Base-by-base conservation (phyloP, 2,329 filamentous ascomycete genomes). In the Pleomassaria siparia region DNA sequence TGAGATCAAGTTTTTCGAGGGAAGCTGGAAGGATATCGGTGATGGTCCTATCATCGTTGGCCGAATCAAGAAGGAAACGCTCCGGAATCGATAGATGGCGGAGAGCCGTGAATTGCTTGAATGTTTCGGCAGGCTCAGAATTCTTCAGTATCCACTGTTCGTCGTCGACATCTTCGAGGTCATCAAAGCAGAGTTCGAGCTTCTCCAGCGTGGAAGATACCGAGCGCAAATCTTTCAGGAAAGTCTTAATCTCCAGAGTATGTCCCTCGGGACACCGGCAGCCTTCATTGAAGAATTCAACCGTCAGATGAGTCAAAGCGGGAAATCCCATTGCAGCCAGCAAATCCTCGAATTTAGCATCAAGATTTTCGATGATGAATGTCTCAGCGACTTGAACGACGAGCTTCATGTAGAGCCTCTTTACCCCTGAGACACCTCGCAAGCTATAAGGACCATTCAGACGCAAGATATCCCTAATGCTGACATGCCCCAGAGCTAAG, bases 371-470 rank as follows among this genome's bases (percentile, higher is more conserved):
- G 10, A 54, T 43, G n/a, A 21, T 30, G 1, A 33, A 24, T n/a
- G 41, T 15, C n/a, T 63, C 59, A 5, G 54, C 49, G n/a, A 62
- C 53, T 12, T 56, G 53, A 9, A 60, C 46, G 0, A 56, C 55
- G 8, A 54, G 39, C 10, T 52, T 53, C 20, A 62, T 8, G 2
- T 41, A 33, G 6, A 63, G 44, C n/a, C 53, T 28, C 4, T 43
- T 41, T 7, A 63, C 40, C 2, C 53, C 50, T 13, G 50, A 47
- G 8, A 54, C 50, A 18, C 57, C 55, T 16, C 52, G 53, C 5
- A 60, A 48, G 36, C 55, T 57, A 18, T 57, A 51, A 12, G 51
- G 59, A 9, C 60, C 59, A n/a, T 60, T 62, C 13, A 63, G 37
- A 11, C 51, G 52, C 12, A 60, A 40, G 1, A 60, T 36, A 1